Evolutionary conservation across 208 protist species (phyloP).

Genomic region (Trichomonas gallinae): DNA sequence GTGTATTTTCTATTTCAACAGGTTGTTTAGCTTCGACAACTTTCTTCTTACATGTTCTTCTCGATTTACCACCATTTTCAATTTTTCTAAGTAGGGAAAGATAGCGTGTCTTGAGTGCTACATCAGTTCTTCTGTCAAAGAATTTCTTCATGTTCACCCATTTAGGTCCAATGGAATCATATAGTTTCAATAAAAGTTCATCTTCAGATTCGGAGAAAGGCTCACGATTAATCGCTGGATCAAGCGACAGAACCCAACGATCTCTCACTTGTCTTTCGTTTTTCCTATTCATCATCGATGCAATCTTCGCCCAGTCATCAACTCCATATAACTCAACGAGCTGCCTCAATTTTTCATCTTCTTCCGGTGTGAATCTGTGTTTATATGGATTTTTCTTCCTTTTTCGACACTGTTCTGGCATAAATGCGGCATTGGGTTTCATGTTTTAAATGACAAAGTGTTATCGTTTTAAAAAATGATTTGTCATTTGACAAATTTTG

Average conservation of each 20-base stretch:
- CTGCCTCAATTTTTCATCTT: background rate
- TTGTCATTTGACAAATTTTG: no score
- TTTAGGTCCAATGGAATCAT: background rate
- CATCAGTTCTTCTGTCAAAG: background rate
- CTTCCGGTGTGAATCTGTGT: background rate
- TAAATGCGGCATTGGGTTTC: background rate
- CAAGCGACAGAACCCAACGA: background rate
- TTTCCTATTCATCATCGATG: background rate
- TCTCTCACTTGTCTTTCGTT: background rate
- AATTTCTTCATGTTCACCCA: background rate
- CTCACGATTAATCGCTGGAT: background rate
- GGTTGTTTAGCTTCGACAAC: background rate
- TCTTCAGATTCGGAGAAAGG: background rate
- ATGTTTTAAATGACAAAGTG: background rate
- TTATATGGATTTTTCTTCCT: background rate
- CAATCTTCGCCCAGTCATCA: background rate
- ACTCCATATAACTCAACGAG: background rate
- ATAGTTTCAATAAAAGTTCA: background rate
- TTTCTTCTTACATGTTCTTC: background rate
- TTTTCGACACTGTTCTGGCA: background rate
- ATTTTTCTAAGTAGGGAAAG: background rate
- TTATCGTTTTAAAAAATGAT: no score
- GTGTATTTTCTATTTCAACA: background rate
- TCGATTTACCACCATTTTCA: background rate
- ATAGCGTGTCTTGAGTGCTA: background rate